A percentile compares a stretch with the other conserved stretches of the same genome.
These are phyloP conservation scores for Emericellopsis terricola DNA, from an alignment of 495 filamentous ascomycete genomes.

Conservation along the genomic window DNA sequence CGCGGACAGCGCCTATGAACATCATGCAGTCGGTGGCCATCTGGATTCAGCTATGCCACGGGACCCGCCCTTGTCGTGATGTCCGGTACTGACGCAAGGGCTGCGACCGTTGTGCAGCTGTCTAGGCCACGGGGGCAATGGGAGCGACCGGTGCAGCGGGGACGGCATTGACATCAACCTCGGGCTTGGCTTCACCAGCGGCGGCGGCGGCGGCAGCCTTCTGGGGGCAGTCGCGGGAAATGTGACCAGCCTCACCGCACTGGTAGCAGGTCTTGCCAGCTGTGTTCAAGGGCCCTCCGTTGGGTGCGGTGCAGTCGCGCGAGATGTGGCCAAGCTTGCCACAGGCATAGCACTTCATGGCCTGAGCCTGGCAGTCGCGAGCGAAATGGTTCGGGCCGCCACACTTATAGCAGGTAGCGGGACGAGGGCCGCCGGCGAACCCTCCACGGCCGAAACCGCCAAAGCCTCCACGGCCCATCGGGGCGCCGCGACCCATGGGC, in stretches of 20 bases:
- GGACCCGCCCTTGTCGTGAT: no score
- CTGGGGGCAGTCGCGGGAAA: constrained; percentile 83
- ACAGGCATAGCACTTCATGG: constrained; percentile 99
- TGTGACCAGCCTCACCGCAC: constrained; percentile 89
- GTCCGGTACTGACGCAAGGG: no score
- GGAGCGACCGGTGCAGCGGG: constrained; percentile 21
- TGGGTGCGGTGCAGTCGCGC: constrained; percentile 91
- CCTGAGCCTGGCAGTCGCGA: constrained; percentile 96
- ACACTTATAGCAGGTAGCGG: constrained; percentile 98
- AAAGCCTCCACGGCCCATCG: constrained; percentile 49
- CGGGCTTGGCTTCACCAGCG: constrained; percentile 23
- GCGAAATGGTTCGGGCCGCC: constrained; percentile 98
- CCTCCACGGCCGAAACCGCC: constrained; percentile 46
- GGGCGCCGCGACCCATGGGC: constrained; percentile 43
- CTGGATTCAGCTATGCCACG: no score
- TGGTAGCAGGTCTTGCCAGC: constrained; percentile 98
- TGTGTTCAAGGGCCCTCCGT: constrained; percentile 87
- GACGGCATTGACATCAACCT: constrained; percentile 9
- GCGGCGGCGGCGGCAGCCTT: constrained; percentile 24
- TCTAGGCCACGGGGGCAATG: constrained; percentile 39
- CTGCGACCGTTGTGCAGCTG: no score
- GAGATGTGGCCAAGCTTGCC: constrained; percentile 98
- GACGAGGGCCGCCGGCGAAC: constrained; percentile 53
- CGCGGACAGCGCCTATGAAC: no score
- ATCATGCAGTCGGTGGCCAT: no score